These are phyloP conservation scores for Letharia columbiana DNA, from an alignment of 495 filamentous ascomycete genomes.

Conservation along the genomic window DNA sequence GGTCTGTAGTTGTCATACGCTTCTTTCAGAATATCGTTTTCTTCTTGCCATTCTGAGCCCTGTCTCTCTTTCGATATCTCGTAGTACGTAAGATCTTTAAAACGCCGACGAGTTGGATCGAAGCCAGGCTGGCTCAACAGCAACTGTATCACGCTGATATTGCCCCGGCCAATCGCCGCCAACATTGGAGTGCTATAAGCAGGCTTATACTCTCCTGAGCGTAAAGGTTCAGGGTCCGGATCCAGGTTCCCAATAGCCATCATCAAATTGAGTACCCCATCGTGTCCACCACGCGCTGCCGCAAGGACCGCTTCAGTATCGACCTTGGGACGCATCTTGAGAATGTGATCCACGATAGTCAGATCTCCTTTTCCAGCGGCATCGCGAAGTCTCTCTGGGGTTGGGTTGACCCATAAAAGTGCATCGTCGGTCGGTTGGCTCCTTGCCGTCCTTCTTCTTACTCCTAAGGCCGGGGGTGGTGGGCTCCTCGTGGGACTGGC, in stretches of 20 bases:
- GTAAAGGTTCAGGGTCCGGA: constrained; percentile 63
- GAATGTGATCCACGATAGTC: constrained; percentile 65
- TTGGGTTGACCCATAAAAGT: constrained; percentile 52
- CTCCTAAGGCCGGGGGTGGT: constrained; percentile 32
- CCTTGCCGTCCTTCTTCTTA: constrained; percentile 47
- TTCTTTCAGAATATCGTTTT: constrained; percentile 69
- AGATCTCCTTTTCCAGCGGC: constrained; percentile 79
- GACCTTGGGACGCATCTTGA: constrained; percentile 66
- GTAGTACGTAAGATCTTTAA: constrained; percentile 65
- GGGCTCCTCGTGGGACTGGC: constrained; percentile 60
- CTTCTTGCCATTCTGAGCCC: constrained; percentile 83
- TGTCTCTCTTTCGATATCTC: constrained; percentile 75
- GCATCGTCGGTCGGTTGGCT: constrained; percentile 54
- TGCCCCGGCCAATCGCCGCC: constrained; percentile 85
- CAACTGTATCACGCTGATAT: constrained; percentile 69
- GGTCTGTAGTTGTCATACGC: constrained; percentile 61
- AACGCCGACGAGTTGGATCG: constrained; percentile 60
- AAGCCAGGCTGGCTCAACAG: constrained; percentile 71
- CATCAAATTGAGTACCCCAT: constrained; percentile 73
- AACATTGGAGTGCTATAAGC: constrained; percentile 81
- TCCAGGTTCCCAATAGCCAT: constrained; percentile 72
- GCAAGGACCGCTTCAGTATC: constrained; percentile 81
- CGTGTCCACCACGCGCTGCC: constrained; percentile 87
- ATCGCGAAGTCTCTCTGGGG: constrained; percentile 62
- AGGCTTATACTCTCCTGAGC: constrained; percentile 37